Base-by-base conservation (phyloP, 345 rosid genomes). In the Citrus hindsii region DNA sequence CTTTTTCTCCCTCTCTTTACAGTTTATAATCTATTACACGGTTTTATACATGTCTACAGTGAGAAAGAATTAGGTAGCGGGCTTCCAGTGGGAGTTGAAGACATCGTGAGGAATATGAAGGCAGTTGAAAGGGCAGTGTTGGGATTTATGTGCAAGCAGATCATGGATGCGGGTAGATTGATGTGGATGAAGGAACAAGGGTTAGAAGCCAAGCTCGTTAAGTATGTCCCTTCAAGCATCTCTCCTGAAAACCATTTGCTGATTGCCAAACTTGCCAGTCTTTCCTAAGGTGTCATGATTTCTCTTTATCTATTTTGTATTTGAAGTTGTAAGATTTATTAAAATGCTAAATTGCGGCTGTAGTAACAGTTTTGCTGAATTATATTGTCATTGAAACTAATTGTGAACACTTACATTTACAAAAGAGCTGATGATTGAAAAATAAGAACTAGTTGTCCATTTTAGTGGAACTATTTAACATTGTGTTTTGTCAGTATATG, bases 71-170 rank as follows among this genome's bases (percentile, higher is more conserved):
- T 75, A 72, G 27, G 56, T n/a, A 46, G 5, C 32, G 85, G 51
- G 77, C 82, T 83, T 66, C 82, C 77, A n/a, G 82, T 79, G 3
- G 82, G 84, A 2, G 86, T 91, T 40, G 94, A 91, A 82, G 94
- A 82, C 69, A 79, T 83, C 9, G 87, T 89, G 66, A 88, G 85
- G 90, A 86, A 86, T 21, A 90, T 92, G 92, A 86, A 91, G 78
- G 85, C 92, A 25, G 74, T 69, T 24, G 92, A 90, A 67, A 89
- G 99, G 79, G 99, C 98, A 40, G 81, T 71, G 75, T 69, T 93
- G 78, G 99, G 98, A 10, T 93, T 93, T 60, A 91, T 89, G 85
- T 95, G 99, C 86, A 95, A 95, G 82, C 90, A 89, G 86, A 90
- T 93, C 13, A 87, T 95, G 4, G 99, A 95, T 80, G 66, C 76